These are phyloP conservation scores for Prunus yedoensis DNA, from an alignment of 331 rosid species.

Conservation along the genomic window DNA sequence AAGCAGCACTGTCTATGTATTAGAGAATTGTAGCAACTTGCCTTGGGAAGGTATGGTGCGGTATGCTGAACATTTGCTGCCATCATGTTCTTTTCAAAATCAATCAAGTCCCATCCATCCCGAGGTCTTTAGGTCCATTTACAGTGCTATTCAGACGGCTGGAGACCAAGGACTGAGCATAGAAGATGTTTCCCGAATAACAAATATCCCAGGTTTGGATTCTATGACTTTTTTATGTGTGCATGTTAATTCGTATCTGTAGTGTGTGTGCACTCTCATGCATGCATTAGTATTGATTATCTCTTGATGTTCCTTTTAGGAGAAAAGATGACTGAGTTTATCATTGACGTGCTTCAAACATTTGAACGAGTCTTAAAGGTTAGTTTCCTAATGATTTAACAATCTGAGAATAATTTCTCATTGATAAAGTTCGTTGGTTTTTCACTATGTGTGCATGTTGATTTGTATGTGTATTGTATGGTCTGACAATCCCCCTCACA, in stretches of 20 bases:
- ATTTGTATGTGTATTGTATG: neutral
- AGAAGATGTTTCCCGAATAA: slow-evolving; percentile 58
- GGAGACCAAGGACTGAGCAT: slow-evolving; percentile 96
- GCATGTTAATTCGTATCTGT: slow-evolving; percentile 1
- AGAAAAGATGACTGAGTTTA: slow-evolving; percentile 50
- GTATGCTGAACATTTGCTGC: slow-evolving; percentile 54
- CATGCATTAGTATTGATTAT: slow-evolving; percentile 14
- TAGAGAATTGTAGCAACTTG: slow-evolving; percentile 40
- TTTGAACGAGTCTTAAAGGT: slow-evolving; percentile 76
- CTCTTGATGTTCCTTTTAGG: slow-evolving; percentile 44
- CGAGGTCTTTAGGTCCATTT: slow-evolving; percentile 59
- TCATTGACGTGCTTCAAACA: slow-evolving; percentile 76
- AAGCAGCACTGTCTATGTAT: slow-evolving; percentile 32
- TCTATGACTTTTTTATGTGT: slow-evolving; percentile 11
- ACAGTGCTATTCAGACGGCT: slow-evolving; percentile 71
- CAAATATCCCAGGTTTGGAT: slow-evolving; percentile 66
- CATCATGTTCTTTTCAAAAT: slow-evolving; percentile 40
- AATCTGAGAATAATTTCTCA: neutral
- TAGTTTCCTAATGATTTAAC: slow-evolving; percentile 17
- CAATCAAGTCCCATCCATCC: slow-evolving; percentile 43
- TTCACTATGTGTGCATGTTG: neutral
- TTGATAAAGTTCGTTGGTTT: neutral
- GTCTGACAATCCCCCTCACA: neutral
- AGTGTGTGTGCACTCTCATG: neutral
- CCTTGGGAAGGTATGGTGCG: slow-evolving; percentile 80